Evolutionary conservation across 2,329 filamentous ascomycete genomes (phyloP).

Genomic region (Monosporascus sp.): DNA sequence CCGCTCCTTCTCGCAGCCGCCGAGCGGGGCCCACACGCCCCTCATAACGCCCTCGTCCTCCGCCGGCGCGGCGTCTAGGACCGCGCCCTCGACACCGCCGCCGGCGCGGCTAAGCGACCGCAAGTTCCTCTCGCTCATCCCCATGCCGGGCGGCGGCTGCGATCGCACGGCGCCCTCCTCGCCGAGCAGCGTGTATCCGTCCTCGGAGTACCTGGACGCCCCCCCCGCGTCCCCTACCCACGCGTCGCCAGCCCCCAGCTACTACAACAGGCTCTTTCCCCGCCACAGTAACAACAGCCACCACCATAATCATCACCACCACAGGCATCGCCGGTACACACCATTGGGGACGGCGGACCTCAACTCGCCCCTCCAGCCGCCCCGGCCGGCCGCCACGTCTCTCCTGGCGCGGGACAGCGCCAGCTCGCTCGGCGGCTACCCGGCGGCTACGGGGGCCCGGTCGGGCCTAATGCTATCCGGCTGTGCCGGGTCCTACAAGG

Average conservation of each 20-base stretch:
- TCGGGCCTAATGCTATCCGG: neutral
- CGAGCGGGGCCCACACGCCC: slow-evolving; percentile 33
- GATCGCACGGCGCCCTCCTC: slow-evolving; percentile 7
- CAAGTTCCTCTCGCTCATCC: slow-evolving; percentile 34
- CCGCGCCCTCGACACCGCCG: slow-evolving; percentile 36
- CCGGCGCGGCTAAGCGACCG: slow-evolving; percentile 44
- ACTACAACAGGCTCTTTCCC: slow-evolving; percentile 28
- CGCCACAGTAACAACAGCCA: slow-evolving; percentile 11
- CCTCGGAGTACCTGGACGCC: neutral
- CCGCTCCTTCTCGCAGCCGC: slow-evolving; percentile 18
- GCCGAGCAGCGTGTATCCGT: slow-evolving; percentile 1
- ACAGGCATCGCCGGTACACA: slow-evolving; percentile 5
- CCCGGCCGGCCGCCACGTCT: neutral
- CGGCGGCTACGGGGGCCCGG: neutral
- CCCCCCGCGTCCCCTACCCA: slow-evolving; percentile 32
- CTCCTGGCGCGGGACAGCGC: slow-evolving; percentile 4
- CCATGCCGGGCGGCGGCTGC: slow-evolving; percentile 10
- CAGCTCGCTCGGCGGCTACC: slow-evolving; percentile 8
- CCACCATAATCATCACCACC: slow-evolving; percentile 5
- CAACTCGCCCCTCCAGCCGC: slow-evolving; percentile 6
- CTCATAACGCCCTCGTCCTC: slow-evolving; percentile 34
- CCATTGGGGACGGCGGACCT: slow-evolving; percentile 7
- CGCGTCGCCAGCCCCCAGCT: slow-evolving; percentile 21
- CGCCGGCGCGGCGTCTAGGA: slow-evolving; percentile 20
- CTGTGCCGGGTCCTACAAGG: slow-evolving; percentile 18